A percentile compares a stretch with the other conserved stretches of the same genome.
These are phyloP conservation scores for Diaporthe ilicicola DNA, from an alignment of 2,329 filamentous ascomycete species.

Conservation along the genomic window DNA sequence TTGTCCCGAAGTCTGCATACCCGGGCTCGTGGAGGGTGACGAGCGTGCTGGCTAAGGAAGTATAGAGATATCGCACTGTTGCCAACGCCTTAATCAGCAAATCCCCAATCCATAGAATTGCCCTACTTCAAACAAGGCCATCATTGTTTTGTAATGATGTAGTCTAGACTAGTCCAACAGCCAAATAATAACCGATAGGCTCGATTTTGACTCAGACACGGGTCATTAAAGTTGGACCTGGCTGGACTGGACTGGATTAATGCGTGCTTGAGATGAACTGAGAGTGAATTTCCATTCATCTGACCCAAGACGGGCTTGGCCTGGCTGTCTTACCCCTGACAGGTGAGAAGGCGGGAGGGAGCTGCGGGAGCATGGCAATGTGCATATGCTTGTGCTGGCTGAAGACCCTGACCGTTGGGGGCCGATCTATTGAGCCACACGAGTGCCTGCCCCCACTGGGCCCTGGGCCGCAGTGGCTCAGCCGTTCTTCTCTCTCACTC, in stretches of 20 bases:
- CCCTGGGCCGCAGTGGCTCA: not conserved
- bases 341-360: not conserved
- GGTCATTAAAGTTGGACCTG: not conserved
- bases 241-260: not conserved
- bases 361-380: no score
- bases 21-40: not conserved
- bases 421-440: conserved; percentile 5
- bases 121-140: not conserved
- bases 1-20: not conserved
- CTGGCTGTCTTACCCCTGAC: not conserved
- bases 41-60: not conserved
- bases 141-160: not conserved
- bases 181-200: not conserved
- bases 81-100: not conserved
- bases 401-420: not conserved
- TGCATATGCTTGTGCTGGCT: conserved; percentile 6
- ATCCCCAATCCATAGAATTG: conserved; percentile 8
- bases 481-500: not conserved
- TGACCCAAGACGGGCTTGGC: conserved; percentile 10
- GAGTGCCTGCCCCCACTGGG: not conserved
- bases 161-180: not conserved
- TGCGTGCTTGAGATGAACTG: not conserved
- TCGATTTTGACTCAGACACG: not conserved
- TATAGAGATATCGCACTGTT: not conserved
- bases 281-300: conserved; percentile 1